Percentiles rank a stretch among this genome's conserved stretches.
Evolutionary conservation across 2,329 filamentous ascomycete genomes (phyloP).

Genomic region (Diaporthe nobilis): DNA sequence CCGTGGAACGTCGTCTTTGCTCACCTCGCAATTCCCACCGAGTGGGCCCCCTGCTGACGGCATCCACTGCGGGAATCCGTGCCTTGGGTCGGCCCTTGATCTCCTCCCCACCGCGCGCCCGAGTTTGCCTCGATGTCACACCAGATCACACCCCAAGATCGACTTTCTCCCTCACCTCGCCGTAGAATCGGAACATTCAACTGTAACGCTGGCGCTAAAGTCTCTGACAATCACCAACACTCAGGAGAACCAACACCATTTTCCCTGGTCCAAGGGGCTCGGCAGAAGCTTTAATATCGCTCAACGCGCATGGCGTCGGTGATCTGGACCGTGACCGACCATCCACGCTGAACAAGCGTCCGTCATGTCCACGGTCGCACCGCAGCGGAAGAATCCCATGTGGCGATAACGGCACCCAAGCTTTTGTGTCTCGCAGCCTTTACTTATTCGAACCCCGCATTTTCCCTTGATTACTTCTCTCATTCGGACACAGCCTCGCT

Average conservation of each 20-base stretch:
- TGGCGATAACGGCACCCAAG: too few species aligned
- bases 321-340: too few species aligned
- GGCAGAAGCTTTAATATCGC: slow-evolving; percentile 32
- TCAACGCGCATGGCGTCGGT: slow-evolving; percentile 28
- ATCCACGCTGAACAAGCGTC: too few species aligned
- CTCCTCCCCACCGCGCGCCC: too few species aligned
- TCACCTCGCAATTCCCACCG: too few species aligned
- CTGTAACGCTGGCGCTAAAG: slow-evolving; percentile 37
- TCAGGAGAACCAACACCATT: slow-evolving; percentile 27
- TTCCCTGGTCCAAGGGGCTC: not conserved
- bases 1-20: too few species aligned
- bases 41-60: not conserved
- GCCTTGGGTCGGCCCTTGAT: too few species aligned
- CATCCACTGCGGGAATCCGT: slow-evolving; percentile 22
- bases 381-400: too few species aligned
- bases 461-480: not conserved
- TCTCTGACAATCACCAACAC: slow-evolving; percentile 36
- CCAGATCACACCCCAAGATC: slow-evolving; percentile 33
- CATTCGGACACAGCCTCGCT: not conserved
- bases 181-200: not conserved
- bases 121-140: slow-evolving; percentile 18
- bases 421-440: not conserved
- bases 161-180: not conserved
- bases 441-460: slow-evolving; percentile 38
- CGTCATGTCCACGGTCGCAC: too few species aligned